Evolutionary conservation across 2,329 filamentous ascomycete species (phyloP), one percentile per base, ranked within the genome.

Genomic region (Stylonectria norvegica): DNA sequence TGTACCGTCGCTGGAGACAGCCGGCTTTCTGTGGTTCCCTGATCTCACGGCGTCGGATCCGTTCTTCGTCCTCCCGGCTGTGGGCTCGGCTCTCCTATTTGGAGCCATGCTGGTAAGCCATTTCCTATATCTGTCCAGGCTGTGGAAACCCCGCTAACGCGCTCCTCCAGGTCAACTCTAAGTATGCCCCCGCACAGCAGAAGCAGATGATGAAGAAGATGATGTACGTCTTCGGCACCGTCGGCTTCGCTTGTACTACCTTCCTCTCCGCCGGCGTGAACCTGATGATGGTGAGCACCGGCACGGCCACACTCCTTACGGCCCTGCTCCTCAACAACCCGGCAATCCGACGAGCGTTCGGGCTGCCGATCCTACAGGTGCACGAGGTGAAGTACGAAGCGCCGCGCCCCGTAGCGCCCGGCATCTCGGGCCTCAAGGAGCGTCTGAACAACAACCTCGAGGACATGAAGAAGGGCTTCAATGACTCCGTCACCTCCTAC

Each of bases 11-110:
- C 64, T 97, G 49, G 78, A 86, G 53, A 69, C 67, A 1, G 86
- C 86, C 20, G 83, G 86, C 3, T 66, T 82, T 23, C 66, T 82
- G 28, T 98, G 93, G 93, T 78, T 97, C 51, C 66, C 70, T 2
- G 86, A 97, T 62, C 65, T 98, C 47, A 83, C 88, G 0, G 59
- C 81, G 16, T 63, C 78, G 2, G 93, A 98, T 63, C 91, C 93
- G 0, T 83, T 75, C 55, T 91, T 79, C 53, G 62, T 93, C 28
- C 68, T 97, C 20, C 93, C 93, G 2, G 48, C 79, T 3, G 42
- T 73, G 2, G 79, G 81, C 3, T 75, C 81, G 2, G 63, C 59
- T 6, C 58, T 79, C 38, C 75, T 85, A 63, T 77, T 75, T 50
- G 51, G 70, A 19, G 74, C 79, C 36, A 67, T 88, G 41, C 72